Evolutionary conservation across 768 basidiomycete genomes (phyloP).

Genomic region (Kwoniella pini): DNA sequence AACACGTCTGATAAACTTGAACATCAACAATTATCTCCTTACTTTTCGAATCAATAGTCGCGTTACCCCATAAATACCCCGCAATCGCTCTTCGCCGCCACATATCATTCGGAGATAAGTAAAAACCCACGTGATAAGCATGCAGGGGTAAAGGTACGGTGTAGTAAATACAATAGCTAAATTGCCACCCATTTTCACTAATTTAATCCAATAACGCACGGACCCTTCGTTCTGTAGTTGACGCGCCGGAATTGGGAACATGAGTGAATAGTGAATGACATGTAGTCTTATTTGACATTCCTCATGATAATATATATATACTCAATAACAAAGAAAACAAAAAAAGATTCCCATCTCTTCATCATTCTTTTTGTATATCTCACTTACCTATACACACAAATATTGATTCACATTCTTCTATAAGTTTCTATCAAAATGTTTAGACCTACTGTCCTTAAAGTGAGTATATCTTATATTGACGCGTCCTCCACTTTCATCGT

Average conservation of each 20-base stretch:
- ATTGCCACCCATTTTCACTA: slow-evolving; percentile 3
- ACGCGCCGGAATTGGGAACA: slow-evolving; percentile 12
- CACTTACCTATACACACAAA: neutral
- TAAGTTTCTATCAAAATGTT: slow-evolving; percentile 15
- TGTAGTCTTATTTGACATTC: neutral
- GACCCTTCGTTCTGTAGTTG: neutral
- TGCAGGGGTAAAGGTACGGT: slow-evolving; percentile 8
- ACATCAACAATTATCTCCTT: too few species aligned
- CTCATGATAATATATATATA: slow-evolving; percentile 1
- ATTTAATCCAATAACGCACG: neutral
- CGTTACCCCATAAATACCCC: too few species aligned
- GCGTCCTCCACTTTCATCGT: neutral
- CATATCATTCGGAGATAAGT: too few species aligned
- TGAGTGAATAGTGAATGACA: slow-evolving; percentile 5
- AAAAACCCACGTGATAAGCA: slow-evolving; percentile 1
- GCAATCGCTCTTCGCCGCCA: too few species aligned
- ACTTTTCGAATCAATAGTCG: too few species aligned
- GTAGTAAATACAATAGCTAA: slow-evolving; percentile 3
- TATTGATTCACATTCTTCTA: neutral
- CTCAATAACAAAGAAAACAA: neutral
- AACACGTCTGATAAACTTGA: too few species aligned
- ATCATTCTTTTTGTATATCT: slow-evolving; percentile 2
- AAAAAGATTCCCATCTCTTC: neutral
- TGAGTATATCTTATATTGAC: slow-evolving; percentile 5
- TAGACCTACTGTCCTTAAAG: slow-evolving; percentile 19